Evolutionary conservation across 306 rosid genomes (phyloP).

Genomic region (Betula pendula): DNA sequence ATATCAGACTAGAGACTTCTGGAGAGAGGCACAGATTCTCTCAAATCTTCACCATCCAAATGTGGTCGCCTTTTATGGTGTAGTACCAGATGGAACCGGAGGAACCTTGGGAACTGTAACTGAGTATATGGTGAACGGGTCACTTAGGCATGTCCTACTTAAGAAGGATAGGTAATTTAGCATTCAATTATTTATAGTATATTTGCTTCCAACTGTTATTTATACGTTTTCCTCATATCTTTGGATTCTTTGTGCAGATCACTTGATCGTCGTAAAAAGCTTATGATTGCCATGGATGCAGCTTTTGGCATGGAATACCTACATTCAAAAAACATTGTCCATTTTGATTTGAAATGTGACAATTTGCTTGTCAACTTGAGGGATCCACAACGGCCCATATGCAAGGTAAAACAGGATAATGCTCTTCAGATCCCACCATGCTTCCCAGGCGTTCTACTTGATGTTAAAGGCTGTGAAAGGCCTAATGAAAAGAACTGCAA

Average conservation of each 20-base stretch:
- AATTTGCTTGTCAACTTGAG: slow-evolving; percentile 38
- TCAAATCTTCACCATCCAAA: slow-evolving; percentile 40
- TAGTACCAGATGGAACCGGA: slow-evolving; percentile 36
- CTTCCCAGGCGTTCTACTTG: background rate
- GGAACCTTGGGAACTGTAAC: slow-evolving; percentile 36
- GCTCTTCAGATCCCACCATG: background rate
- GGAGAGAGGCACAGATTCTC: slow-evolving; percentile 41
- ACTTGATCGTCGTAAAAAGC: slow-evolving; percentile 32
- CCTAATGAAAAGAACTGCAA: background rate
- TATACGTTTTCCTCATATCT: slow-evolving; percentile 11
- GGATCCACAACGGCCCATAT: slow-evolving; percentile 40
- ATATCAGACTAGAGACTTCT: slow-evolving; percentile 34
- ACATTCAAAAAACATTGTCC: slow-evolving; percentile 38
- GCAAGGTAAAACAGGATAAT: slow-evolving; percentile 29
- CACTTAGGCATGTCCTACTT: slow-evolving; percentile 34
- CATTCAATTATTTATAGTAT: background rate
- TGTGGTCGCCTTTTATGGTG: slow-evolving; percentile 41
- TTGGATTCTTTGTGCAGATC: slow-evolving; percentile 24
- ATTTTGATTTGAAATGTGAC: slow-evolving; percentile 42
- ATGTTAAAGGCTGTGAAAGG: slow-evolving; percentile 10
- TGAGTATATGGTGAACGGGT: slow-evolving; percentile 36
- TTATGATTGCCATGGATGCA: slow-evolving; percentile 39
- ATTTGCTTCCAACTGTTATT: slow-evolving; percentile 15
- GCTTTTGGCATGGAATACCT: slow-evolving; percentile 40
- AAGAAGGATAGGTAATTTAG: slow-evolving; percentile 33